These are phyloP conservation scores for Poa pratensis DNA, from an alignment of 176 grass and related monocot species.

Conservation along the genomic window DNA sequence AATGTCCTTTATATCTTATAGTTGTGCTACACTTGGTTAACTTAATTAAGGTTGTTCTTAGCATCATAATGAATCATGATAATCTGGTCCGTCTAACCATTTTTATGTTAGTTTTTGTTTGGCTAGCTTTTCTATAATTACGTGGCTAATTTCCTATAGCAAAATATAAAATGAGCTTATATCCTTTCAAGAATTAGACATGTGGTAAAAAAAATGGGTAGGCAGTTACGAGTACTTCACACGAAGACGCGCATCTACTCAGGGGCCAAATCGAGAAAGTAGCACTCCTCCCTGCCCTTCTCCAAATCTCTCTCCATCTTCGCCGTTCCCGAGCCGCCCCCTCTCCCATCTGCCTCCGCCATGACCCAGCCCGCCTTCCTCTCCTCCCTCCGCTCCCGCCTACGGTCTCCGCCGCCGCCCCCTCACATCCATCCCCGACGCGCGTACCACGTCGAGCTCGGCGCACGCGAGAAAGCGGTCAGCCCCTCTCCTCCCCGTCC, in stretches of 20 bases:
- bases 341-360: constrained; percentile 5
- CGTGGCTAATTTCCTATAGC: too few relatives aligned
- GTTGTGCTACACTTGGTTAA: too few relatives aligned
- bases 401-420: constrained; percentile 29
- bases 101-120: too few relatives aligned
- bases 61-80: too few relatives aligned
- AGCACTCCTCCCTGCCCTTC: background rate
- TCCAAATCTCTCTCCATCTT: background rate
- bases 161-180: too few relatives aligned
- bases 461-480: constrained; percentile 81
- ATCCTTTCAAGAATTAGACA: too few relatives aligned
- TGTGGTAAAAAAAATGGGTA: too few relatives aligned
- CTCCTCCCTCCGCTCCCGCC: constrained; percentile 52
- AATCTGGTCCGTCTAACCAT: too few relatives aligned
- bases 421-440: constrained; percentile 49
- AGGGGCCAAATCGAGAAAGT: constrained; percentile 14
- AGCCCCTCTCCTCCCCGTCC: background rate
- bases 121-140: too few relatives aligned
- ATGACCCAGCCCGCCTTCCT: constrained; percentile 59
- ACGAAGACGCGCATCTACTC: background rate
- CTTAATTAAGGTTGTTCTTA: too few relatives aligned
- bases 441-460: constrained; percentile 76
- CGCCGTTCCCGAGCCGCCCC: background rate
- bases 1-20: too few relatives aligned
- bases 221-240: too few relatives aligned